Conservation (phyloP, 176 grass and related monocot species). For the Rhynchospora breviuscula region DNA sequence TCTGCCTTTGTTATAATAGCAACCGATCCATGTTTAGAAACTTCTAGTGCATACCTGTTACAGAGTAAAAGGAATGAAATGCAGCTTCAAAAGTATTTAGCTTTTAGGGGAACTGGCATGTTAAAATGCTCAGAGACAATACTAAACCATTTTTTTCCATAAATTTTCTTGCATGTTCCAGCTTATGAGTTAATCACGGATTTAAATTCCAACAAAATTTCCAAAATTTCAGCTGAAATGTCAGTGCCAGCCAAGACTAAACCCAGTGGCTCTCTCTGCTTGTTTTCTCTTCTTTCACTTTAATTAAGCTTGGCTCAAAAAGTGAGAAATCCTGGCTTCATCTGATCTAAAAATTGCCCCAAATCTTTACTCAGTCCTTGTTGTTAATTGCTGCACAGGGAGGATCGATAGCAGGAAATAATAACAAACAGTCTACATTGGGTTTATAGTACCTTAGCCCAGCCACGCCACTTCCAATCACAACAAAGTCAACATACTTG, state of each 20-base stretch:
- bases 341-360: not conserved
- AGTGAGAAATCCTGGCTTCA: not conserved
- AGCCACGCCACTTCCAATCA: constrained; percentile 91
- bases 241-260: not conserved
- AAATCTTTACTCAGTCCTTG: not conserved
- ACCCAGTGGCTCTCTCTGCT: not conserved
- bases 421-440: not conserved
- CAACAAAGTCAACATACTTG: constrained; percentile 76
- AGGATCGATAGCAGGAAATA: not conserved
- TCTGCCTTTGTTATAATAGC: constrained; percentile 94
- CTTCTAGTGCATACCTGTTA: constrained; percentile 72
- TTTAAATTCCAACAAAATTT: no score
- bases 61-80: not conserved
- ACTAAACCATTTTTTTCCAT: not conserved
- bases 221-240: no score
- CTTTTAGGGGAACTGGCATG: not conserved
- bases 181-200: not conserved
- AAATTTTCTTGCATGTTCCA: not conserved
- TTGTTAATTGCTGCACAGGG: not conserved
- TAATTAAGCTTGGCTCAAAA: not conserved
- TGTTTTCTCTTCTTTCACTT: not conserved
- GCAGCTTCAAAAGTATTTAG: not conserved
- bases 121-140: not conserved
- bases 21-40: constrained; percentile 75
- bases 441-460: constrained; percentile 41